Conservation (phyloP, 305 asterid species). For the Euphrasia arctica region DNA sequence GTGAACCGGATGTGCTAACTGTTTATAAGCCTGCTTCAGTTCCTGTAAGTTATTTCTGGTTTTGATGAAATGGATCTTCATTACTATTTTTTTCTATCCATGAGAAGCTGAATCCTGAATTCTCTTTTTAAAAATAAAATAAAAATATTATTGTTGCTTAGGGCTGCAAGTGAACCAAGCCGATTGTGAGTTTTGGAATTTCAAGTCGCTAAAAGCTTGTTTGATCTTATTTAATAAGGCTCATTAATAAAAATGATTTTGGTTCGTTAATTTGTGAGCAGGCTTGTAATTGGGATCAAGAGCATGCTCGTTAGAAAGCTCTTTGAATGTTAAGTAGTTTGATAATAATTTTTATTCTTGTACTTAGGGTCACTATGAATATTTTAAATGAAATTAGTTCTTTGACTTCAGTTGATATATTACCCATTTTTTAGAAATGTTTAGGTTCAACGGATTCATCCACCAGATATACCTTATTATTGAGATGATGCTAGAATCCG, state of each 20-base stretch:
- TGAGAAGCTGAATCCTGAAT: neutral
- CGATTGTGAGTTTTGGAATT: neutral
- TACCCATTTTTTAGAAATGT: neutral
- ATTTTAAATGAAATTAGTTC: neutral
- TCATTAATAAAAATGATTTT: too few relatives aligned
- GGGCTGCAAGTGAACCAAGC: neutral
- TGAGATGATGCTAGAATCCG: neutral
- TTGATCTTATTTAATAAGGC: neutral
- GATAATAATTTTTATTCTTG: neutral
- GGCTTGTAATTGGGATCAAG: neutral
- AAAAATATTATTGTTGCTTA: neutral
- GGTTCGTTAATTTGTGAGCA: neutral
- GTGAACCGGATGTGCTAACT: constrained; percentile 73
- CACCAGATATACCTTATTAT: neutral
- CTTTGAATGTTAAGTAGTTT: neutral
- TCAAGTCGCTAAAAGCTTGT: neutral
- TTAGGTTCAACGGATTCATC: neutral
- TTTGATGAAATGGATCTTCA: constrained; percentile 13
- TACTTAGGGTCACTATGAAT: neutral
- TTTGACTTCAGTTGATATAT: neutral
- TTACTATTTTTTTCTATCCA: neutral
- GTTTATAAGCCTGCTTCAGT: constrained; percentile 93
- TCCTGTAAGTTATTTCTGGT: constrained; percentile 63
- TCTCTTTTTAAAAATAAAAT: neutral
- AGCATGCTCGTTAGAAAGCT: neutral